Base-by-base conservation (phyloP, 441 rosid species). In the Manihot esculenta region DNA sequence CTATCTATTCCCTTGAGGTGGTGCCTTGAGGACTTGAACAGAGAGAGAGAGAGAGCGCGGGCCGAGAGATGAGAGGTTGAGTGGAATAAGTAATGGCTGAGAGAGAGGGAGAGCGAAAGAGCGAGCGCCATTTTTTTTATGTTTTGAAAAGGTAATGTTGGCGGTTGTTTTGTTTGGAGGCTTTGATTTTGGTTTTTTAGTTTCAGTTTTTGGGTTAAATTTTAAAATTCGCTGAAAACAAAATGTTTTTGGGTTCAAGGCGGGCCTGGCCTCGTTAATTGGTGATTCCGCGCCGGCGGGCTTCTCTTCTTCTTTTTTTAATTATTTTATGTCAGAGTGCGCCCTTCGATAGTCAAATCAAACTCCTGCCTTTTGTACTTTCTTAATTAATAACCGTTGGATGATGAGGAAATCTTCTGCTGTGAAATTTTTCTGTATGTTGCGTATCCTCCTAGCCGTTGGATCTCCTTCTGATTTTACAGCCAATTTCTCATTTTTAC, bases 91-190 rank as follows among this genome's bases (percentile, higher is more conserved):
- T 35, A 66, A 55, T 49, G 60, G 59, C 0, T 2, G 41, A 54
- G 54, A 26, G 35, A 56, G 64, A 44, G 26, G 64, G 56, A 38
- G 41, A 3, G 21, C 51, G 51, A 33, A 51, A 66, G 41, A 6
- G 41, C 3, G 53, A 10, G 42, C 89, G 88, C 84, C 87, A 83
- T 35, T 35, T 30, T 80, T 67, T 68, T 70, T 65, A 26, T 30
- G 4, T 76, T 83, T 77, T 38, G 42, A 76, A 79, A 74, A 70
- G 66, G 48, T 49, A 21, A 23, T 17, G n/a, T 23, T 35, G 80
- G 82, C 83, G 84, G 59, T 76, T 15, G 80, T 47, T 53, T 12
- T n/a, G 14, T 30, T 30, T 30, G 33, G 33, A 42, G 21, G 33
- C 62, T 69, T 42, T 23, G 72, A 33, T 24, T 24, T 72, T 33